These are phyloP conservation scores for Podospora australis DNA, from an alignment of 495 filamentous ascomycete species.

Conservation along the genomic window DNA sequence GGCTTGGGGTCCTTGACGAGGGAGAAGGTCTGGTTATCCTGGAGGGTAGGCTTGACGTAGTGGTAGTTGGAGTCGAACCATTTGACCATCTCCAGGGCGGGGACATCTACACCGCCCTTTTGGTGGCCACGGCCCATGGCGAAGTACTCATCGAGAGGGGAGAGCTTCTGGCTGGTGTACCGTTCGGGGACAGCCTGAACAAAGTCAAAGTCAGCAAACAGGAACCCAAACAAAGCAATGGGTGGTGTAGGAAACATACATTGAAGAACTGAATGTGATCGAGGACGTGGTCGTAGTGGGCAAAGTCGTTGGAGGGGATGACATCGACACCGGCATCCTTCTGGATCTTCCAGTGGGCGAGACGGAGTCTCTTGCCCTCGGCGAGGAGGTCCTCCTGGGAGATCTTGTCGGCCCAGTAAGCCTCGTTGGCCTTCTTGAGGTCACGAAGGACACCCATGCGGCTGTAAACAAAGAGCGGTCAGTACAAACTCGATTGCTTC, in stretches of 20 bases:
- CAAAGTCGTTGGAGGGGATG: slow-evolving; percentile 99
- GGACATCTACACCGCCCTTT: slow-evolving; percentile 87
- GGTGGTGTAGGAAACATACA: slow-evolving; percentile 45
- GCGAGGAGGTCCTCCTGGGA: slow-evolving; percentile 78
- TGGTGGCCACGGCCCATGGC: slow-evolving; percentile 99
- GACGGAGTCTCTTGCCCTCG: slow-evolving; percentile 93
- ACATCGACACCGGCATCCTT: slow-evolving; percentile 93
- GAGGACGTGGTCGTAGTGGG: slow-evolving; percentile 96
- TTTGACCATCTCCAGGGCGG: slow-evolving; percentile 97
- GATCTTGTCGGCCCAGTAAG: slow-evolving; percentile 93
- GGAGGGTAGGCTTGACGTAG: slow-evolving; percentile 97
- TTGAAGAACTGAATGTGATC: slow-evolving; percentile 98
- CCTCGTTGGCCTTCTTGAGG: slow-evolving; percentile 99
- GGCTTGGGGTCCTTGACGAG: slow-evolving; percentile 84
- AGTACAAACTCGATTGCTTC: slow-evolving; percentile 61
- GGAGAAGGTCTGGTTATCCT: slow-evolving; percentile 93
- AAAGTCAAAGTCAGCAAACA: slow-evolving; percentile 3
- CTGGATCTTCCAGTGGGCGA: slow-evolving; percentile 98
- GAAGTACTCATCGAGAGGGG: slow-evolving; percentile 92
- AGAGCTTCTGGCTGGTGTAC: slow-evolving; percentile 78
- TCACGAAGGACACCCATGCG: slow-evolving; percentile 97
- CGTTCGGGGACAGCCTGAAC: slow-evolving; percentile 78
- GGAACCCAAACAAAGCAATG: not conserved
- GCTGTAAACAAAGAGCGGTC: slow-evolving; percentile 16
- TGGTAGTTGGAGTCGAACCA: slow-evolving; percentile 99